These are phyloP conservation scores for Coemansia sp. DNA, from an alignment of 192 early-diverging fungal species.

Conservation along the genomic window DNA sequence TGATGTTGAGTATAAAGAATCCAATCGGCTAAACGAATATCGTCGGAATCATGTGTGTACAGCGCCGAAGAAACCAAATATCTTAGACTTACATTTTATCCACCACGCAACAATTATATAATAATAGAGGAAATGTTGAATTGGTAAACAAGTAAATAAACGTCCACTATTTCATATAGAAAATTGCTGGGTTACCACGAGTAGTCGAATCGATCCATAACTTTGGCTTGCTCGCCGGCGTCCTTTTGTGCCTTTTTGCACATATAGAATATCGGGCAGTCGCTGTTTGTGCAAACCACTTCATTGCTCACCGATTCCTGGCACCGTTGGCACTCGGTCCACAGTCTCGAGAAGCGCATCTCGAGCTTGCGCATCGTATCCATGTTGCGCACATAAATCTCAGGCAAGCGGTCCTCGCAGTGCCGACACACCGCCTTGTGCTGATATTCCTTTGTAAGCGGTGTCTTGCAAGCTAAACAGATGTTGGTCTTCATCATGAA, in stretches of 20 bases:
- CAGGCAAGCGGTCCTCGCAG: constrained; percentile 68
- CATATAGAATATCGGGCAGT: constrained; percentile 99
- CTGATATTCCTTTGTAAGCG: constrained; percentile 62
- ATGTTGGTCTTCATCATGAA: constrained; percentile 91
- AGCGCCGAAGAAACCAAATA: too few relatives aligned
- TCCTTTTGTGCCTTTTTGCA: constrained; percentile 96
- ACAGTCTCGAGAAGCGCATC: constrained; percentile 78
- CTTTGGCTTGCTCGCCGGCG: constrained; percentile 66
- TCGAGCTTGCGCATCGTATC: constrained; percentile 70
- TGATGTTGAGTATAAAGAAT: too few relatives aligned
- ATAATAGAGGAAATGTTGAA: too few relatives aligned
- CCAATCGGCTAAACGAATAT: too few relatives aligned
- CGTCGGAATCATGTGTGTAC: too few relatives aligned
- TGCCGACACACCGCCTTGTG: constrained; percentile 78
- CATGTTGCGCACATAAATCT: constrained; percentile 78
- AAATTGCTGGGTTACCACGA: constrained; percentile 46
- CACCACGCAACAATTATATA: too few relatives aligned
- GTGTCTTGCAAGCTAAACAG: constrained; percentile 89
- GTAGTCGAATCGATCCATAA: constrained; percentile 75
- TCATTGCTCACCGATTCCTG: constrained; percentile 93
- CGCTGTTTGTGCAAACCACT: constrained; percentile 90
- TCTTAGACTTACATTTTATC: too few relatives aligned
- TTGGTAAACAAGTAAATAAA: too few relatives aligned
- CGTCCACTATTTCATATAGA: too few relatives aligned
- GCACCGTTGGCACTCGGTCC: constrained; percentile 98